Evolutionary conservation across 2,329 filamentous ascomycete species (phyloP), one percentile per base, ranked within the genome.

Genomic region (Aspergillus pseudoviridinutans): DNA sequence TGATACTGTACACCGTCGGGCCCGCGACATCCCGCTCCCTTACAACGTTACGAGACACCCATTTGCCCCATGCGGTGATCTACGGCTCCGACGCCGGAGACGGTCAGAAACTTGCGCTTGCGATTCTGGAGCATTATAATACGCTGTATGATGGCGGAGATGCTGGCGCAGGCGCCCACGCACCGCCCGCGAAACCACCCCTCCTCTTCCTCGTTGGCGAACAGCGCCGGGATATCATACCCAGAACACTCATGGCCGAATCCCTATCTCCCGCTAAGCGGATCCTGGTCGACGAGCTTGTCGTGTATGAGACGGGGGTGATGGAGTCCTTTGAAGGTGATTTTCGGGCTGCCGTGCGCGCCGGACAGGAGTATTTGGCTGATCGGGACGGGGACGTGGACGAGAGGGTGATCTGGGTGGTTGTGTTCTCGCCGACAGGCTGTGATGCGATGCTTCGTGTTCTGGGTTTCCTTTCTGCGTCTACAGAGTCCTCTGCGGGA

Each of bases 171-270:
- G 76, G 51, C 82, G 80, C 25, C 25, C 25, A 25, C 3, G 25
- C 79, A 81, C 84, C 62, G 61, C 68, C 38, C 71, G 71, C 69
- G 73, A 51, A 65, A 49, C 86, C 82, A 0, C 83, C 88, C 0
- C 73, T 97, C 4, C 77, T 97, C 1, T 99, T 97, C 72, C 82
- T 95, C 14, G 92, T 96, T 0, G 94, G 94, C 22, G 93, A 97
- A 71, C 90, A 92, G 70, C 84, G 92, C 55, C 80, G 94, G 49
- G 94, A 97, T 71, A 86, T 96, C 63, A 96, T 99, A 61, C 92
- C 94, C 1, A 90, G 84, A 65, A 91, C 85, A 1, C 78, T 97
- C 41, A 89, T 87, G 79, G 82, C 84, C 42, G 69, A 78, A 0
- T 65, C 70, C 0, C 74, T 92, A 8, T 73, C 81, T 0, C 61